Base-by-base conservation (phyloP, 345 rosid genomes). In the Populus pruinosa region DNA sequence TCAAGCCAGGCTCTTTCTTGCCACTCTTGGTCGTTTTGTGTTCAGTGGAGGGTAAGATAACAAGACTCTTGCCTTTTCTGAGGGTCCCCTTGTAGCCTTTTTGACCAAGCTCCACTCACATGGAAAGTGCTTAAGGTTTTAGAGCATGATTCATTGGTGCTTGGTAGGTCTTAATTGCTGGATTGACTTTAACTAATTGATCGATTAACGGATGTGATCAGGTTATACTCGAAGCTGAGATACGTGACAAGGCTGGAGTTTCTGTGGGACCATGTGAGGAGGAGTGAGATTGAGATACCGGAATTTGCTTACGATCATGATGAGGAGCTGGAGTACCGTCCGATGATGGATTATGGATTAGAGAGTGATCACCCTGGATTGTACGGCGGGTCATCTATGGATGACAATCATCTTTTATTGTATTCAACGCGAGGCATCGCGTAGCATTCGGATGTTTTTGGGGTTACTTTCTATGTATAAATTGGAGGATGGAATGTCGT, bases 231-330 rank as follows among this genome's bases (percentile, higher is more conserved):
- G 75, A 91, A 91, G 86, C 59, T 91, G 3, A 87, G 71, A 80
- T 90, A 87, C 14, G 77, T 87, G 82, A 87, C 49, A 66, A 75
- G 96, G 76, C 62, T 90, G 72, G 93, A 86, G 79, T 90, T 88
- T 80, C 69, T 89, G 55, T 89, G 93, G 94, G 88, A 89, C 38
- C 88, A 89, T 10, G 87, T 89, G 50, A 85, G 85, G 85, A 88
- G 93, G 84, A 83, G 72, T n/a, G 94, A 86, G 90, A 80, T 87
- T 25, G 88, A 83, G 82, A 71, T 92, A 55, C 96, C 96, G 8
- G 90, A 83, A 71, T 91, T 85, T 43, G 92, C 82, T 77, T 74
- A 79, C 33, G 94, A 90, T 21, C 86, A 90, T 38, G 96, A 92
- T 5, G 85, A 86, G 29, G 84, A 87, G 75, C 41, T 86, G 75